Evolutionary conservation across 495 filamentous ascomycete genomes (phyloP).

Genomic region (Aspergillus olivimuriae): DNA sequence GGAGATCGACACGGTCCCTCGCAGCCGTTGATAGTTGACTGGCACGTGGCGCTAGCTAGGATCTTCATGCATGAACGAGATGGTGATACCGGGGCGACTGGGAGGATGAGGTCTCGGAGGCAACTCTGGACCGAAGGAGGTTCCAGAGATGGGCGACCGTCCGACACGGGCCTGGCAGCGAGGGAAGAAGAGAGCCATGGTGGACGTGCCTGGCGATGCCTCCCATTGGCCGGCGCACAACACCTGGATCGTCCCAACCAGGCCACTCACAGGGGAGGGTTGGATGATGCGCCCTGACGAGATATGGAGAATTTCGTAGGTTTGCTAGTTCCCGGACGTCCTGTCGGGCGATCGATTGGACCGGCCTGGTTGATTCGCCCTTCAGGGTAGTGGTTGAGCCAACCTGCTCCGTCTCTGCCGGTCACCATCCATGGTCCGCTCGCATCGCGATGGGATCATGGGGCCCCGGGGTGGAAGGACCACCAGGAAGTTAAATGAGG

Average conservation of each 20-base stretch:
- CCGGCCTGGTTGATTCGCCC: background rate
- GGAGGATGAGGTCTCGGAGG: background rate
- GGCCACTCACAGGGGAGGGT: background rate
- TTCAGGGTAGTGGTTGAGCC: too few species aligned
- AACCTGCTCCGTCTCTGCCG: background rate
- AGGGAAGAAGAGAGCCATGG: background rate
- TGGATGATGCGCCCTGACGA: background rate
- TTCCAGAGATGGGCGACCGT: background rate
- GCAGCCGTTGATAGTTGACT: conserved; percentile 39
- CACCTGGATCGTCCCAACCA: background rate
- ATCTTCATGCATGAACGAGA: conserved; percentile 35
- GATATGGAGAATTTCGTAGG: conserved; percentile 5
- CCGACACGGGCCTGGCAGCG: background rate
- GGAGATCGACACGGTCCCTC: too few species aligned
- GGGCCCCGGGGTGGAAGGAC: too few species aligned
- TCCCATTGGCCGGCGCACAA: background rate
- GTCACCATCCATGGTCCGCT: background rate
- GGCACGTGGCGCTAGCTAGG: conserved; percentile 42
- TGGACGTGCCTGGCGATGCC: background rate
- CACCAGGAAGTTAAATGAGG: too few species aligned
- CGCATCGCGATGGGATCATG: too few species aligned
- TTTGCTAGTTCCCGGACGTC: background rate
- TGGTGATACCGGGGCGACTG: conserved; percentile 7
- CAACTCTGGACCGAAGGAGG: background rate
- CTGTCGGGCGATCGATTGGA: background rate